phyloP scores from a whole-genome alignment of 148 eudicot species.

The Chenopodium berlandieri region DNA sequence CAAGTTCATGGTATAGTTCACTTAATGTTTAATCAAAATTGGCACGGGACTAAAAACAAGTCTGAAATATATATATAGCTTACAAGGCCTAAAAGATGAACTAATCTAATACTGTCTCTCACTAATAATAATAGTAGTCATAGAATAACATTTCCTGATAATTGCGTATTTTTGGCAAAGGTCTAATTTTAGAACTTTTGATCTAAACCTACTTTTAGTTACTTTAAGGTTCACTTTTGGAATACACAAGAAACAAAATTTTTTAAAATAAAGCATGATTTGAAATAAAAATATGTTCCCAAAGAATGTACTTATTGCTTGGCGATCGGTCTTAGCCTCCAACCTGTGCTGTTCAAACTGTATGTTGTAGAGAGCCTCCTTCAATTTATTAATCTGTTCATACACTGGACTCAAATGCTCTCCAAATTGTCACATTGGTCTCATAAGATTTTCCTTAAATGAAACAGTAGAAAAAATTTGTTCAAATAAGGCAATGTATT shows the following conservation, averaged over 20 bases:
- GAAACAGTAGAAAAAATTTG: not conserved
- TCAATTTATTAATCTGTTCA: not conserved
- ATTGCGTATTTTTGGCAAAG: not conserved
- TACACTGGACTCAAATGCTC: constrained; percentile 68
- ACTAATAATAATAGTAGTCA: not conserved
- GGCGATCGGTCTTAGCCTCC: constrained; percentile 84
- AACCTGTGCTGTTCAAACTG: constrained; percentile 91
- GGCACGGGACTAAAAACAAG: too few species aligned
- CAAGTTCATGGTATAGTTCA: too few species aligned
- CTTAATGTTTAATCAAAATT: too few species aligned
- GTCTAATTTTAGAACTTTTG: not conserved
- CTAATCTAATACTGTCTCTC: too few species aligned
- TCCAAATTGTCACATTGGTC: constrained; percentile 26
- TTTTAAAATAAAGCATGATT: not conserved
- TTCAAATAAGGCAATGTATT: not conserved
- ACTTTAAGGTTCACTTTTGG: not conserved
- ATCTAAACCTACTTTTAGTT: not conserved
- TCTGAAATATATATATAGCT: not conserved
- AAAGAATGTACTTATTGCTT: constrained; percentile 50
- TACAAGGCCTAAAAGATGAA: too few species aligned
- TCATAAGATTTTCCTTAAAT: not conserved
- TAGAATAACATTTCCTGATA: not conserved
- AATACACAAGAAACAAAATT: not conserved
- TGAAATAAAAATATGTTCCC: not conserved
- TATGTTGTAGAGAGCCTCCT: constrained; percentile 77